Base-by-base conservation (phyloP, 2,329 filamentous ascomycete species). In the Camptophora hylomeconis region DNA sequence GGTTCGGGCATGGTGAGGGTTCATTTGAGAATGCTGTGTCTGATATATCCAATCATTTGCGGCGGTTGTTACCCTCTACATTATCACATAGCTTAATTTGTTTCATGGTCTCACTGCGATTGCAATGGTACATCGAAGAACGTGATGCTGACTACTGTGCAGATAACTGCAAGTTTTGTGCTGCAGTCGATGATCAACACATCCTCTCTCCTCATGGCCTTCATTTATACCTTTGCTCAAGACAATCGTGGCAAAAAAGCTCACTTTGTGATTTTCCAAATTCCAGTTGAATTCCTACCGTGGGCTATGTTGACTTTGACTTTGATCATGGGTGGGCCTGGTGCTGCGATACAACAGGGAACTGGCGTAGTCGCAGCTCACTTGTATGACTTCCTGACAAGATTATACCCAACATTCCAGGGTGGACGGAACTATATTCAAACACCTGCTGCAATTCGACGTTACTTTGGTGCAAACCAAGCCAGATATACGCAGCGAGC, bases 331-430 rank as follows among this genome's bases (percentile, higher is more conserved):
- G 63, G 57, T 4, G 75, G 76, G 7, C 63, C 65, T 19, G 42
- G 53, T 3, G 57, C 56, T 11, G 67, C 80, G 7, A 49, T 80
- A 32, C 46, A 75, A 3, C 75, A 92, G 47, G 53, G 72, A 4
- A 80, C 72, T 18, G 89, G 89, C n/a, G 64, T 98, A 7, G 40
- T 92, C 23, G 81, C 86, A 8, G 86, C 86, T 4, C 89, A 98
- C 52, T 48, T 89, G 12, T 92, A 83, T 55, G 81, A 95, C 51
- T 98, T 95, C 49, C 54, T 94, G 27, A 83, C 80, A 2, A 71
- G 81, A 26, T 67, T 94, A 22, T 95, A 84, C 65, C 89, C 89
- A 4, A 73, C 80, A 31, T 89, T 89, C 49, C 87, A 84, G 17
- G 80, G 81, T 32, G 89, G 89, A 1, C 65, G 62, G 28, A 92